These are phyloP conservation scores for Eurotiales sp. DNA, from an alignment of 2,329 filamentous ascomycete genomes.

Conservation along the genomic window DNA sequence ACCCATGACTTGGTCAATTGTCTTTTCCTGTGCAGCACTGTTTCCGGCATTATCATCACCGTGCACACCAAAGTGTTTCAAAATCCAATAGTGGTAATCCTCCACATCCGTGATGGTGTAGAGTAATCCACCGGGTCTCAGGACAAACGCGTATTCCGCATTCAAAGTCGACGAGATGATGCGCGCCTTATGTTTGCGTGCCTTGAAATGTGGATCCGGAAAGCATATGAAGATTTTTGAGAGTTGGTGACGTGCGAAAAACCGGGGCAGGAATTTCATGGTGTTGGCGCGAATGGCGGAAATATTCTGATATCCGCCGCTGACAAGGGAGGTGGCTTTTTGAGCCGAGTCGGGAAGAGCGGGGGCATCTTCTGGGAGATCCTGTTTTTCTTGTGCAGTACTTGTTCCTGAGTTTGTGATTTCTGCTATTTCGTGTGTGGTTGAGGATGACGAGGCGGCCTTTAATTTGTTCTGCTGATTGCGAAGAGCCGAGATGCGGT, in stretches of 20 bases:
- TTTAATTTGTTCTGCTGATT: constrained; percentile 31
- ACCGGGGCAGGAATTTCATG: constrained; percentile 99
- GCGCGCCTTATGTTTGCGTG: constrained; percentile 91
- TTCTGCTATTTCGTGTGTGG: constrained; percentile 4
- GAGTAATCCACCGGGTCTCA: constrained; percentile 77
- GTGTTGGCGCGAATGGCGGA: constrained; percentile 87
- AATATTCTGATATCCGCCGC: constrained; percentile 72
- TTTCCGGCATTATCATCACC: neutral
- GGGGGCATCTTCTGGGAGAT: constrained; percentile 14
- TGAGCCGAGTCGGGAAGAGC: constrained; percentile 12
- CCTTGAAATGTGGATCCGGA: constrained; percentile 96
- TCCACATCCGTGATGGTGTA: constrained; percentile 98
- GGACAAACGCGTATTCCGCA: constrained; percentile 86
- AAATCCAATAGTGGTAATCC: constrained; percentile 91
- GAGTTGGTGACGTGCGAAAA: constrained; percentile 78
- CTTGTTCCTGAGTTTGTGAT: neutral
- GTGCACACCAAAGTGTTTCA: constrained; percentile 63
- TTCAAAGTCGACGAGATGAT: constrained; percentile 87
- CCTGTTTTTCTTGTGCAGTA: neutral
- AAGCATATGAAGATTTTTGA: constrained; percentile 96
- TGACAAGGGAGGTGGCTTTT: constrained; percentile 20
- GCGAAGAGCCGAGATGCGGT: constrained; percentile 78
- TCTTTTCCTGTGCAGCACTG: neutral
- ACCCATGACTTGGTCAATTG: constrained; percentile 39
- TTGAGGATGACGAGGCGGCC: constrained; percentile 25